Evolutionary conservation across 83 land plant species (phyloP).

Genomic region (Picea abies): DNA sequence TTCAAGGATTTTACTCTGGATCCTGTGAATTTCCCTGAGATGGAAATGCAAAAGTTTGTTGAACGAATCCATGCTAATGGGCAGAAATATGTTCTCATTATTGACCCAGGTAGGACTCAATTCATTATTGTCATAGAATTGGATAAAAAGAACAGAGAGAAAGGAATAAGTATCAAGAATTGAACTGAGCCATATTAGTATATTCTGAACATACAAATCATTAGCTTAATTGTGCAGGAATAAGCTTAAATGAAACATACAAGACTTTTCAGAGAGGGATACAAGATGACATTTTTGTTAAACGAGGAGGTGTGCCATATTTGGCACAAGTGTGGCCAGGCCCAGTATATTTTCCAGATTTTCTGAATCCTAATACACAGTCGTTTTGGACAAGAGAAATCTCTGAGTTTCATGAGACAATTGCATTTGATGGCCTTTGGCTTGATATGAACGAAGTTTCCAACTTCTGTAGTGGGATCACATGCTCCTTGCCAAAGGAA

Average conservation of each 20-base stretch:
- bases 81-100: slow-evolving; percentile 67
- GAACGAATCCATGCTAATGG: slow-evolving; percentile 64
- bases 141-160: too few relatives aligned
- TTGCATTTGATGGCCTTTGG: slow-evolving; percentile 92
- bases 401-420: slow-evolving; percentile 42
- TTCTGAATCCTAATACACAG: slow-evolving; percentile 56
- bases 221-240: slow-evolving; percentile 37
- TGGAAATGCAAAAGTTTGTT: slow-evolving; percentile 54
- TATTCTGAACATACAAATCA: too few relatives aligned
- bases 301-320: slow-evolving; percentile 60
- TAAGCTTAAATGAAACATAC: slow-evolving; percentile 53
- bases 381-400: slow-evolving; percentile 72
- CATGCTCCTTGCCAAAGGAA: slow-evolving; percentile 30
- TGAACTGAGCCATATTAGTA: too few relatives aligned
- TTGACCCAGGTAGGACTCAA: slow-evolving; percentile 62
- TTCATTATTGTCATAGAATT: too few relatives aligned
- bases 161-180: too few relatives aligned
- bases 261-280: slow-evolving; percentile 59
- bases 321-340: slow-evolving; percentile 92
- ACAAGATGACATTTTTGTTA: slow-evolving; percentile 64
- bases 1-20: slow-evolving; percentile 84
- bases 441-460: slow-evolving; percentile 96
- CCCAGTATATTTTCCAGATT: slow-evolving; percentile 85
- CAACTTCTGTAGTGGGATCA: slow-evolving; percentile 59
- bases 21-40: slow-evolving; percentile 70